phyloP scores from a whole-genome alignment of 2,329 filamentous ascomycete species.

The Daldinia eschscholtzii region DNA sequence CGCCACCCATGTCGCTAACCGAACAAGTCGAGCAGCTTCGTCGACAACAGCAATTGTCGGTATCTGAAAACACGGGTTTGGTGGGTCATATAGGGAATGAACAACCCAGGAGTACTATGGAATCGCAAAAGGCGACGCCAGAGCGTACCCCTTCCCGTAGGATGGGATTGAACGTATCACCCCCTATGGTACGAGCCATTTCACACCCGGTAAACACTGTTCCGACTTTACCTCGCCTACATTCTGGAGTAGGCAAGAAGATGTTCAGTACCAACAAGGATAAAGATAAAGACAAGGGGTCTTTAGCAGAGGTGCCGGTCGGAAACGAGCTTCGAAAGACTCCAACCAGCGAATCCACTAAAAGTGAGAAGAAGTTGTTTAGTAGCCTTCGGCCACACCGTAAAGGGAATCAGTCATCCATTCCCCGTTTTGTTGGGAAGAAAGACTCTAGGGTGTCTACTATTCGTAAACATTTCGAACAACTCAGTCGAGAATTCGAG shows the following conservation, averaged over 20 bases:
- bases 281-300: constrained; percentile 49
- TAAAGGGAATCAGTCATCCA: constrained; percentile 77
- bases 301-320: constrained; percentile 45
- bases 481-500: constrained; percentile 95
- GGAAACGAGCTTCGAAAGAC: constrained; percentile 52
- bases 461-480: constrained; percentile 96
- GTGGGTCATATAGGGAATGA: constrained; percentile 44
- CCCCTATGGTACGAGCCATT: constrained; percentile 66
- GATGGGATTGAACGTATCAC: constrained; percentile 61
- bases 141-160: constrained; percentile 61
- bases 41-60: constrained; percentile 60
- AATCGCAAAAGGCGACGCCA: constrained; percentile 41
- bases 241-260: constrained; percentile 60
- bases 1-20: constrained; percentile 46
- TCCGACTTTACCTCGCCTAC: constrained; percentile 60
- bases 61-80: constrained; percentile 50
- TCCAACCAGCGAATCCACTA: constrained; percentile 58
- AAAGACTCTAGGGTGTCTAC: constrained; percentile 85
- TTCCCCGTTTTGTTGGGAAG: constrained; percentile 86
- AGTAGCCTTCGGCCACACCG: constrained; percentile 72
- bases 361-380: constrained; percentile 78
- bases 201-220: constrained; percentile 61
- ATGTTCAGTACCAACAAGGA: constrained; percentile 51
- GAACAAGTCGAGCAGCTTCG: constrained; percentile 59
- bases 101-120: constrained; percentile 29